Evolutionary conservation across 805 yeast genomes (phyloP), one percentile per base, ranked within the genome.

Genomic region (Kodamaea hsintzibuensis): DNA sequence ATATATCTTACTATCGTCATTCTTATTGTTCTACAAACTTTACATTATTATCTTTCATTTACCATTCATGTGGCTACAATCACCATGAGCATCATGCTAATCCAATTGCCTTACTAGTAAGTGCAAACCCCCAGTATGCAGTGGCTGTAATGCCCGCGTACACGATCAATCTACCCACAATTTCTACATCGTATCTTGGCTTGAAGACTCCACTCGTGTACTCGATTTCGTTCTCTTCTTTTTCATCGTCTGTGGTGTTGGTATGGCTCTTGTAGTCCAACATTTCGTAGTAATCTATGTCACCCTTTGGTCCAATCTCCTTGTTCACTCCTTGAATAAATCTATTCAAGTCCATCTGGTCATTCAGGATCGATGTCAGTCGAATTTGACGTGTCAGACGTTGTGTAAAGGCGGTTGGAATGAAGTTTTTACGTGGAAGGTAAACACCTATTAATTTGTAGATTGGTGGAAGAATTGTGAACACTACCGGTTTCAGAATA

Each of bases 121-220:
- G 45, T 8, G 66, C 67, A 54, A 71, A 69, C 12, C 77, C 78
- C 77, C 78, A 74, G 18, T 81, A 68, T 0, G 88, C 86, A 33
- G 80, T 69, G 25, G 76, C 62, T 0, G 95, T 80, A 27, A 93
- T 83, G 0, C 98, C 98, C 0, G 89, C 86, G 70, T 93, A 93
- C 1, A 91, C 88, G 14, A 88, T 70, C 57, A 89, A 73, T 62
- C 96, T 79, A 8, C 95, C 91, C 33, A 89, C 70, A 2, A 90
- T 88, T 57, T 88, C 93, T 30, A 88, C 85, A 53, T 85, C 91
- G 60, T 86, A 85, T 48, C 92, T 78, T 2, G 83, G 80, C 54
- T 77, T 77, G 62, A 81, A 82, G 0, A 83, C 88, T 13, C 80
- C 82, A 58, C 59, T 50, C 38, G 42, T 49, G 46, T 51, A 76